Base-by-base conservation (phyloP, 176 grass and related monocot species). In the Phoenix dactylifera region DNA sequence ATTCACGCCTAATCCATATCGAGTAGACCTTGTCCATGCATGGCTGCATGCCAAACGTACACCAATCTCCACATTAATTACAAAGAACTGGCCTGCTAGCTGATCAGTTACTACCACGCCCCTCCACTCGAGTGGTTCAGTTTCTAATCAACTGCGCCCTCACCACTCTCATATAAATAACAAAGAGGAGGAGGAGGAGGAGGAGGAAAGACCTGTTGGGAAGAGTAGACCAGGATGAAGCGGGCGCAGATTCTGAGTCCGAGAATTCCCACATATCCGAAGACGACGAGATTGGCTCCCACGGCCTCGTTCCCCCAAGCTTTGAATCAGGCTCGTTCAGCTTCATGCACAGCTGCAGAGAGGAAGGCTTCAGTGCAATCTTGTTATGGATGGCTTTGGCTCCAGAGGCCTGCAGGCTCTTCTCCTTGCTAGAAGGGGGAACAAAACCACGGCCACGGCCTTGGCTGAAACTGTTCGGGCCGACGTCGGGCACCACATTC, bases 251-350 rank as follows among this genome's bases (percentile, higher is more conserved):
- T 62, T 91, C 87, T 26, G 76, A 85, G 71, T 91, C 84, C 18
- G 87, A 91, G 74, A 97, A 89, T 62, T 97, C 87, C 92, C 92
- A 97, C 26, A 83, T 79, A 66, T 90, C 92, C 25, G 80, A 75
- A 22, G 86, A 62, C 20, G 71, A 16, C 6, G 75, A 57, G 59
- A 79, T 62, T 39, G 80, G 72, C 59, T 85, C 84, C 81, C 83
- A 63, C 19, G 80, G 76, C 63, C 70, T 66, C 1, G 77, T 66
- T 48, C 64, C 79, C 56, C 70, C 18, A 25, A 78, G 23, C 57
- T 54, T 29, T 19, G 59, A 55, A 7, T 29, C 18, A 14, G 24
- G 55, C 26, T 57, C 14, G 35, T 77, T 84, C 26, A 55, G 60
- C 73, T 84, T 80, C 86, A 89, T 87, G 35, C 83, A 88, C 9